Evolutionary conservation across 1,139 yeast species (phyloP).

Genomic region (Meyerozyma smithsonii): DNA sequence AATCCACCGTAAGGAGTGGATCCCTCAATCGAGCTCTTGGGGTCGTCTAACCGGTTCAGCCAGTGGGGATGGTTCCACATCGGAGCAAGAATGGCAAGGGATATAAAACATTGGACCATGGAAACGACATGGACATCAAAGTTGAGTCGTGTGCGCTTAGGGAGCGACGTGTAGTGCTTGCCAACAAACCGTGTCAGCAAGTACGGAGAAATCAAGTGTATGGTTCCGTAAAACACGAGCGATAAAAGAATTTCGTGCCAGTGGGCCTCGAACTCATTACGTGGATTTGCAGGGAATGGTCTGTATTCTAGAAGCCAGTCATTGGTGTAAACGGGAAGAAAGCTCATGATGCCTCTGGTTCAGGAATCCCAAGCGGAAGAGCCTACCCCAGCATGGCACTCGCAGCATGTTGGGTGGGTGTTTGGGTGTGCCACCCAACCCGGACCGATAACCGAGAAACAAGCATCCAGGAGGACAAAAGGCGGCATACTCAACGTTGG

Average conservation of each 20-base stretch:
- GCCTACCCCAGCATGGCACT: not conserved
- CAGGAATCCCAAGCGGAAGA: not conserved
- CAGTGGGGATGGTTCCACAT: slow-evolving; percentile 49
- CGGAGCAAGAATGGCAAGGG: slow-evolving; percentile 52
- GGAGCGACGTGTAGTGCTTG: slow-evolving; percentile 43
- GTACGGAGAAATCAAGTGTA: slow-evolving; percentile 42
- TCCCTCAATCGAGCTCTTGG: slow-evolving; percentile 47
- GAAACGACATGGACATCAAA: slow-evolving; percentile 90
- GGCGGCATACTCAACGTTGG: no score
- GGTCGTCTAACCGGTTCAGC: slow-evolving; percentile 42
- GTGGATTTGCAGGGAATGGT: slow-evolving; percentile 41
- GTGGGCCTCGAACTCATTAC: slow-evolving; percentile 31
- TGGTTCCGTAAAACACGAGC: slow-evolving; percentile 31
- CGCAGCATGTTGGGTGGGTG: not conserved
- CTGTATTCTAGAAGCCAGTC: slow-evolving; percentile 44
- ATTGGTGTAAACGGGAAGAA: slow-evolving; percentile 24
- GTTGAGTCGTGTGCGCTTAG: slow-evolving; percentile 51
- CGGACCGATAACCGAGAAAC: no score
- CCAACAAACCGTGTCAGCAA: slow-evolving; percentile 25
- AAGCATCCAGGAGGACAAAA: not conserved
- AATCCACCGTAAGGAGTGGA: slow-evolving; percentile 71
- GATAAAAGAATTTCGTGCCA: slow-evolving; percentile 51
- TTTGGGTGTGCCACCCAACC: not conserved
- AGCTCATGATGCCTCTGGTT: not conserved
- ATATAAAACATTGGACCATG: slow-evolving; percentile 69